Evolutionary conservation across 2,329 filamentous ascomycete genomes (phyloP).

Genomic region (Arachnomyces sp.): DNA sequence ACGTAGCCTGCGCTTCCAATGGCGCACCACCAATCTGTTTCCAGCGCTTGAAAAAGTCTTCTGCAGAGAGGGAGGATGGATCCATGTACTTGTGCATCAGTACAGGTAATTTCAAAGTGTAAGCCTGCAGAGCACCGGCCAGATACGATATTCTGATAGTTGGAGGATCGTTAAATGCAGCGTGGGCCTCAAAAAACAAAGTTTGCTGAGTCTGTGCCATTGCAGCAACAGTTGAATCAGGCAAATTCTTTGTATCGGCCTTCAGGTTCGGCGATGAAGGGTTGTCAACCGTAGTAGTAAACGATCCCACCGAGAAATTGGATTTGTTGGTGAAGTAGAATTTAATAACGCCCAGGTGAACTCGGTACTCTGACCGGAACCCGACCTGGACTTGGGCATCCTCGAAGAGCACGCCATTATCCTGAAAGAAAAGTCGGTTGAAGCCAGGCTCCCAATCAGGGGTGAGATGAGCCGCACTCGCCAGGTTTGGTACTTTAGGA

Average conservation of each 20-base stretch:
- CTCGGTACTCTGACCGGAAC: slow-evolving; percentile 85
- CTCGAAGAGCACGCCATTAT: slow-evolving; percentile 88
- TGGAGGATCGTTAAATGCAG: slow-evolving; percentile 72
- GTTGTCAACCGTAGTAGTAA: slow-evolving; percentile 89
- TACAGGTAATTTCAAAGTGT: slow-evolving; percentile 85
- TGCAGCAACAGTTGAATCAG: slow-evolving; percentile 70
- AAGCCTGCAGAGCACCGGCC: slow-evolving; percentile 82
- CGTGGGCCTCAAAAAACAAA: slow-evolving; percentile 84
- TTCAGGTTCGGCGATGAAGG: slow-evolving; percentile 58
- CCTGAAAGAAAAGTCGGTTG: slow-evolving; percentile 67
- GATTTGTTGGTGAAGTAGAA: slow-evolving; percentile 96
- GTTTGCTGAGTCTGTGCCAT: slow-evolving; percentile 83
- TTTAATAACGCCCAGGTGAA: slow-evolving; percentile 91
- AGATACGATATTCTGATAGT: slow-evolving; percentile 93
- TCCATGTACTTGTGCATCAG: slow-evolving; percentile 96
- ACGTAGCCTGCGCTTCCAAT: slow-evolving; percentile 81
- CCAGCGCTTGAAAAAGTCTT: slow-evolving; percentile 99
- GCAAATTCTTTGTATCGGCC: slow-evolving; percentile 80
- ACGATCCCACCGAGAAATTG: slow-evolving; percentile 73
- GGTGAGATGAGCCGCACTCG: slow-evolving; percentile 83
- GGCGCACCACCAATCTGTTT: slow-evolving; percentile 90
- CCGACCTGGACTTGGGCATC: slow-evolving; percentile 91
- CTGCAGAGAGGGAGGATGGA: slow-evolving; percentile 70
- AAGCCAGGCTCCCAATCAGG: slow-evolving; percentile 92
- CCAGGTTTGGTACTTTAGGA: slow-evolving; percentile 66